Base-by-base conservation (phyloP, 345 rosid genomes). In the Brassica juncea region DNA sequence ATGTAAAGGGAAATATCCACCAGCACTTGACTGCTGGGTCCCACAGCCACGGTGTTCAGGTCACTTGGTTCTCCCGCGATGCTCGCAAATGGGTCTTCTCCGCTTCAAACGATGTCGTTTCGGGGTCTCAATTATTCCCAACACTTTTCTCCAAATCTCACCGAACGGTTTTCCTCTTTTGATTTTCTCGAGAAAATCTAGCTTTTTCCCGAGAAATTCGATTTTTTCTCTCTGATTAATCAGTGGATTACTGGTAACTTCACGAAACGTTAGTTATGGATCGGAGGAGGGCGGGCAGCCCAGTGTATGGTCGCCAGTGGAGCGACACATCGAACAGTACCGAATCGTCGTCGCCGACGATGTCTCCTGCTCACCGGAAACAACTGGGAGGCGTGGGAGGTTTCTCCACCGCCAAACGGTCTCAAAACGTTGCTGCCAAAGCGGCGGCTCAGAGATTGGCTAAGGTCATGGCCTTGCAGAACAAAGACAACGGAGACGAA, bases 391-490 rank as follows among this genome's bases (percentile, higher is more conserved):
- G 86, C 19, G 70, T 71, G 12, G 84, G 86, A 16, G 89, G 90
- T 34, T 72, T 85, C 66, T 93, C 98, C 37, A 89, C 94, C 44
- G 82, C 90, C 78, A 96, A 93, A 80, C 92, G 97, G 52, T 84
- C 93, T n/a, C 99, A 93, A 73, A 93, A 95, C 87, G 91, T 91
- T 7, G 98, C 99, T 57, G 94, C 99, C 6, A 93, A 93, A 87
- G 98, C 97, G 4, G 99, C 99, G 6, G 99, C 99, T 0, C 97
- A 84, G 77, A 89, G 98, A 44, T 86, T 96, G 2, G 98, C 99
- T 85, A 87, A 89, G 81, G 98, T 93, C 55, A 96, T 93, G 99
- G 99, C 98, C 64, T 87, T 97, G 35, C 97, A 92, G 84, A 83
- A 90, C 68, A 89, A 92, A 2, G 91, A 87, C n/a, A 93, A 91